Evolutionary conservation across 1,139 yeast species (phyloP), one percentile per base, ranked within the genome.

Genomic region (Protomyces pachydermus): DNA sequence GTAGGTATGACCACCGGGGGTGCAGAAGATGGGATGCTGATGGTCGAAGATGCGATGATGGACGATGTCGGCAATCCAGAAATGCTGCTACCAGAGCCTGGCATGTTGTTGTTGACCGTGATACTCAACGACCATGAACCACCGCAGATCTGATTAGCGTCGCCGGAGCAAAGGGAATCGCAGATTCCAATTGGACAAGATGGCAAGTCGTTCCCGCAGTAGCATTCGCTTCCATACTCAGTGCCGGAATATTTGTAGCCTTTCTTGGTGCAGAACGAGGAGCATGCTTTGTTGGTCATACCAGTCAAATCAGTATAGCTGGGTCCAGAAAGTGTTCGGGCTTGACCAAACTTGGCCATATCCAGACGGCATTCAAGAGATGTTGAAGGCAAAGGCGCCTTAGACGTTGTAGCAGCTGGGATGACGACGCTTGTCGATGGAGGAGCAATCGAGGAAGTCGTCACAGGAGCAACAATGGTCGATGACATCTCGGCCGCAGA

Each of bases 191-290:
- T 39, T 5, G 45, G 35, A 23, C 57, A 52, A 18, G 57, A 25
- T 3, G 53, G 57, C 32, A 38, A 37, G 16, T 56, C 42, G 34
- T 37, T 39, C 2, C 56, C 54, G 32, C 63, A 60, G 37, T 60
- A 60, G 45, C 63, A 60, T 25, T 60, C 63, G 6, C 32, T 32
- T 35, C 57, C 63, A 38, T 60, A 60, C 57, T 60, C 63, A 6
- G 57, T 53, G 12, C 63, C 63, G 10, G 63, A 60, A 20, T 34
- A 28, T 6, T 56, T 39, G 56, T 42, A 51, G 42, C 37, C 37
- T 14, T 60, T 51, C 2, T 39, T 10, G 3, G 63, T 34, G 28
- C 63, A 60, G 45, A 52, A 60, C 2, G 45, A 14, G n/a, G 57
- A 25, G 45, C 63, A 60, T 25, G 52, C 20, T 28, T 60, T 52